These are phyloP conservation scores for Posidonia oceanica DNA, from an alignment of 116 monocot species.

Conservation along the genomic window DNA sequence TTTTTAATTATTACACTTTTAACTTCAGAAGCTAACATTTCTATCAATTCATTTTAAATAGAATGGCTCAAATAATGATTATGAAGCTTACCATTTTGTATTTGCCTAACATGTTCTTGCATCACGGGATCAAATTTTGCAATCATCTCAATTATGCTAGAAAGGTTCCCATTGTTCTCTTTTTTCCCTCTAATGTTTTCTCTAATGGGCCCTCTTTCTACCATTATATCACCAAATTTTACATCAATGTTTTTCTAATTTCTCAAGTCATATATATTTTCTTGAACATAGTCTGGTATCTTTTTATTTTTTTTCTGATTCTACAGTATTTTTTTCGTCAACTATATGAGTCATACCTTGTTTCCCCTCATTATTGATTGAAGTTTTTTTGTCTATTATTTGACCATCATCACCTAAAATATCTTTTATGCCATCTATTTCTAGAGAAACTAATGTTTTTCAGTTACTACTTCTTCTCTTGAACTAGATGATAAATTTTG, in stretches of 20 bases:
- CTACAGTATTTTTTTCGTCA: background rate
- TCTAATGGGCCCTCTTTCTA: no score
- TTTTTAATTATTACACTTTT: background rate
- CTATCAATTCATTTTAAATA: background rate
- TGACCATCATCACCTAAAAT: background rate
- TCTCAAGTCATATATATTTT: no score
- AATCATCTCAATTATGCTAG: no score
- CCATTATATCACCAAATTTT: no score
- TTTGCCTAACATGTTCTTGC: no score
- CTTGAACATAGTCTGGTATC: background rate
- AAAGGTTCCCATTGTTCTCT: background rate
- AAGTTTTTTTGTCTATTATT: background rate
- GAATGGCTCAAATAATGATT: background rate
- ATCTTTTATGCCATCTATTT: background rate
- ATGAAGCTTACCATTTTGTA: background rate
- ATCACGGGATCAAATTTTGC: no score
- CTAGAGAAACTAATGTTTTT: background rate
- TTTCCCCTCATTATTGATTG: background rate
- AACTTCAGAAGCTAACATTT: background rate
- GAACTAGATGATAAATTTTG: no score
- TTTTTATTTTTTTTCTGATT: background rate
- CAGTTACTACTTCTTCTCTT: no score
- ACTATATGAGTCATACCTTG: background rate
- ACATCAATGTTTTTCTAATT: no score
- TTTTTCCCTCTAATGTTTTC: background rate